phyloP scores from a whole-genome alignment of 2,329 filamentous ascomycete genomes.

The Sclerotinia trifoliorum region DNA sequence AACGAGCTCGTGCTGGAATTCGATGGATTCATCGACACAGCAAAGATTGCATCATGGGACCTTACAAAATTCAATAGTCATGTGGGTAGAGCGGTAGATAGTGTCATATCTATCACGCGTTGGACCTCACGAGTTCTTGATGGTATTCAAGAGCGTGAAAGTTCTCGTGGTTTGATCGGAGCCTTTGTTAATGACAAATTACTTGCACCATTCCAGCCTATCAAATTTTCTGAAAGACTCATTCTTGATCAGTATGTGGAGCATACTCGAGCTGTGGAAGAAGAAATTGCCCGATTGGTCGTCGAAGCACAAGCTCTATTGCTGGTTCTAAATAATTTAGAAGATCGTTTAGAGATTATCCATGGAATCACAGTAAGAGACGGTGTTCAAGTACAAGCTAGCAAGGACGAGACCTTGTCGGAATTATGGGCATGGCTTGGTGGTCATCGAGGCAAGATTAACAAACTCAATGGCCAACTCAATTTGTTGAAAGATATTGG shows the following conservation, averaged over 20 bases:
- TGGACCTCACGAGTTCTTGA: constrained; percentile 62
- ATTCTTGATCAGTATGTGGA: constrained; percentile 73
- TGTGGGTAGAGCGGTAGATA: constrained; percentile 71
- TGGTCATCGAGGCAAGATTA: constrained; percentile 60
- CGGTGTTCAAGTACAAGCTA: constrained; percentile 55
- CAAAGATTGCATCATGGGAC: constrained; percentile 61
- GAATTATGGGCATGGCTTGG: constrained; percentile 74
- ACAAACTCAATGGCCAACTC: constrained; percentile 63
- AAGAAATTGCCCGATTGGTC: constrained; percentile 67
- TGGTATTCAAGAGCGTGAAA: constrained; percentile 36
- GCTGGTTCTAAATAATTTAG: constrained; percentile 62
- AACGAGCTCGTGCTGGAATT: constrained; percentile 75
- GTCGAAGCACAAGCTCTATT: constrained; percentile 68
- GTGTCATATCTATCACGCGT: constrained; percentile 70
- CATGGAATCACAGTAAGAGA: constrained; percentile 66
- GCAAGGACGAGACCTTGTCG: constrained; percentile 65
- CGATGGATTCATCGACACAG: constrained; percentile 70
- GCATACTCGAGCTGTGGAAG: constrained; percentile 68
- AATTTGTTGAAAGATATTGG: constrained; percentile 64
- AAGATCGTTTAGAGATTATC: constrained; percentile 68
- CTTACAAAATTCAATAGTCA: constrained; percentile 75
- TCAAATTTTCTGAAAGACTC: constrained; percentile 57
- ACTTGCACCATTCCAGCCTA: constrained; percentile 60
- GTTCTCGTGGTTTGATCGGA: constrained; percentile 40
- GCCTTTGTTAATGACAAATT: constrained; percentile 48